Conservation (phyloP, 2,329 filamentous ascomycete genomes). For the Trichoderma cornu-damae region DNA sequence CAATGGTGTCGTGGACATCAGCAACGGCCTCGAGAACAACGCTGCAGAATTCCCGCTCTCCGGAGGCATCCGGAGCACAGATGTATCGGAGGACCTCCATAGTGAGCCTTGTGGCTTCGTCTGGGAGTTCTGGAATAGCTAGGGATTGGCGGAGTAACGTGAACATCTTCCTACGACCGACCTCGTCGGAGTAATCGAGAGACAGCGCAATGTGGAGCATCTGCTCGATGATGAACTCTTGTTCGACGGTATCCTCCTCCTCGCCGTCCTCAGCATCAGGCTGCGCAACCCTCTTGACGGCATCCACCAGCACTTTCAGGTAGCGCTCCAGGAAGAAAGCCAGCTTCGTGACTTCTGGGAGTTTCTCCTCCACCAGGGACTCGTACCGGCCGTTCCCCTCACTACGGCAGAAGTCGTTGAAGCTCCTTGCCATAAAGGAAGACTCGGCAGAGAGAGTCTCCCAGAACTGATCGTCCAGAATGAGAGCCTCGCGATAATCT, state of each 20-base stretch:
- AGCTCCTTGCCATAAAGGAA: conserved; percentile 83
- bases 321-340: conserved; percentile 83
- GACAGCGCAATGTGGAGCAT: conserved; percentile 86
- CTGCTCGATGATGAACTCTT: conserved; percentile 95
- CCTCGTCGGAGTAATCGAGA: conserved; percentile 95
- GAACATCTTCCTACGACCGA: conserved; percentile 94
- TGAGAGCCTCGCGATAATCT: conserved; percentile 68
- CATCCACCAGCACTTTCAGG: conserved; percentile 62
- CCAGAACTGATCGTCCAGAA: conserved; percentile 72
- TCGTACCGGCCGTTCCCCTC: conserved; percentile 71
- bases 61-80: conserved; percentile 67
- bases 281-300: conserved; percentile 53
- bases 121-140: conserved; percentile 79
- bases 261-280: conserved; percentile 57
- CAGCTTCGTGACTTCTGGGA: conserved; percentile 89
- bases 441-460: conserved; percentile 77
- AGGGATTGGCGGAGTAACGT: conserved; percentile 79
- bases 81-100: conserved; percentile 78
- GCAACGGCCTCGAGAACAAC: conserved; percentile 89
- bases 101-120: conserved; percentile 84
- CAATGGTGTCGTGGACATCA: conserved; percentile 92
- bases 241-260: conserved; percentile 79
- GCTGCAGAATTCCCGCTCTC: conserved; percentile 77
- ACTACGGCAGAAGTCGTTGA: conserved; percentile 85
- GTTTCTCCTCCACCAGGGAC: conserved; percentile 78